Evolutionary conservation across 2,329 filamentous ascomycete genomes (phyloP).

Genomic region (Scolecobasidium constrictum): DNA sequence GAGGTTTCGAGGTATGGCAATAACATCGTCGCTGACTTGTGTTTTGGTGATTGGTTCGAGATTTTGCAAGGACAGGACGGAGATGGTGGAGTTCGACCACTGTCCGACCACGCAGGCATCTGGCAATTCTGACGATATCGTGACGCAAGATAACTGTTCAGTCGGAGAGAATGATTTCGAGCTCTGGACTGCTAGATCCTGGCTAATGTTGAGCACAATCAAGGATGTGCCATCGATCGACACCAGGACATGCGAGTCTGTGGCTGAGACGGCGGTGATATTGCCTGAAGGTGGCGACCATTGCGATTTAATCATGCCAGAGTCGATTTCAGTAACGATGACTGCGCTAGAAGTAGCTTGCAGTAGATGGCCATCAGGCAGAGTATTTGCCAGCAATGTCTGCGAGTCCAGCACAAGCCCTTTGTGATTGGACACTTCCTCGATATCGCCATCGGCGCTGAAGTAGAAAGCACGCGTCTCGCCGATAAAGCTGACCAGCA

Average conservation of each 20-base stretch:
- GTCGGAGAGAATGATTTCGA: constrained; percentile 51
- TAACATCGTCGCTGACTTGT: constrained; percentile 15
- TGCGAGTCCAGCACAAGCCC: constrained; percentile 58
- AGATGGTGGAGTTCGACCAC: constrained; percentile 73
- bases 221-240: constrained; percentile 66
- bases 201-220: constrained; percentile 53
- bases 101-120: constrained; percentile 72
- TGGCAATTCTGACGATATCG: constrained; percentile 54
- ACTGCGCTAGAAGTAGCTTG: constrained; percentile 63
- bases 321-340: constrained; percentile 50
- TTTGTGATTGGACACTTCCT: constrained; percentile 70
- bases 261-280: constrained; percentile 73
- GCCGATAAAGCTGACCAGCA: constrained; percentile 70
- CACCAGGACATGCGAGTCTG: constrained; percentile 57
- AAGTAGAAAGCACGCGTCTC: constrained; percentile 81
- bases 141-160: constrained; percentile 78
- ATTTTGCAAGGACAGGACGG: constrained; percentile 57
- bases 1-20: constrained; percentile 71
- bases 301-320: constrained; percentile 33
- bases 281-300: constrained; percentile 45
- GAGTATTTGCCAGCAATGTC: constrained; percentile 60
- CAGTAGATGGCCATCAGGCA: constrained; percentile 61
- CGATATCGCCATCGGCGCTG: constrained; percentile 61
- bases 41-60: constrained; percentile 52
- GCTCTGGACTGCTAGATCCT: constrained; percentile 46